Percentiles rank a stretch among this genome's conserved stretches.
Evolutionary conservation across 2,329 filamentous ascomycete species (phyloP).

Genomic region (Fusarium sp.): DNA sequence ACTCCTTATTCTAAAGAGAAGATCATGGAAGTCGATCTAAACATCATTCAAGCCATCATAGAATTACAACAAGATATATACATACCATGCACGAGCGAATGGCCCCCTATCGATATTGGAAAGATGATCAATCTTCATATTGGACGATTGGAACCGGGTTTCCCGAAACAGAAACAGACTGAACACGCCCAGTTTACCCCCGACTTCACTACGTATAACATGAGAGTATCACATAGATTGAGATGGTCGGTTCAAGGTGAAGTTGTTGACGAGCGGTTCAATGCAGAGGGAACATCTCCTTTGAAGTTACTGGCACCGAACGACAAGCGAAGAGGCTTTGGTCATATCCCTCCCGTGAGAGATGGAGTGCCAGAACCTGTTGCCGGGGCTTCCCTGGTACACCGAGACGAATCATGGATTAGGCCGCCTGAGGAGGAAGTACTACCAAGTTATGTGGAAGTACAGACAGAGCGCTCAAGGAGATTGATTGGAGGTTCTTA

Average conservation of each 20-base stretch:
- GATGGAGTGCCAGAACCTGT: not conserved
- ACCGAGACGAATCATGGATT: constrained; percentile 22
- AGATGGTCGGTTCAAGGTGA: constrained; percentile 32
- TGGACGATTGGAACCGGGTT: not conserved
- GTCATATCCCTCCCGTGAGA: not conserved
- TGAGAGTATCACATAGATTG: constrained; percentile 43
- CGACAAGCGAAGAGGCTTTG: not conserved
- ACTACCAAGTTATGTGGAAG: constrained; percentile 10
- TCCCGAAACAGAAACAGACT: not conserved
- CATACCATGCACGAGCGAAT: constrained; percentile 15
- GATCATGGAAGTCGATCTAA: constrained; percentile 11
- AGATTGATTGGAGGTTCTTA: not conserved
- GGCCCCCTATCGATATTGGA: constrained; percentile 19
- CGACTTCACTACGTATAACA: constrained; percentile 48
- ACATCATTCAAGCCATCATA: not conserved
- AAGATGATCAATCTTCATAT: constrained; percentile 18
- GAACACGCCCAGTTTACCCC: constrained; percentile 22
- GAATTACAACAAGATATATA: fast-evolving
- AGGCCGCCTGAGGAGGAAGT: constrained; percentile 1
- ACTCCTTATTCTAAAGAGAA: not conserved
- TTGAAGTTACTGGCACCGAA: constrained; percentile 13
- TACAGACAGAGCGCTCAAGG: not conserved
- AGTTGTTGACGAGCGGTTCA: not conserved
- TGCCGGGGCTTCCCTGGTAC: not conserved
- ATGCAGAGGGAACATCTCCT: not conserved